Evolutionary conservation across 2,329 filamentous ascomycete genomes (phyloP).

Genomic region (Bipolaris cookei): DNA sequence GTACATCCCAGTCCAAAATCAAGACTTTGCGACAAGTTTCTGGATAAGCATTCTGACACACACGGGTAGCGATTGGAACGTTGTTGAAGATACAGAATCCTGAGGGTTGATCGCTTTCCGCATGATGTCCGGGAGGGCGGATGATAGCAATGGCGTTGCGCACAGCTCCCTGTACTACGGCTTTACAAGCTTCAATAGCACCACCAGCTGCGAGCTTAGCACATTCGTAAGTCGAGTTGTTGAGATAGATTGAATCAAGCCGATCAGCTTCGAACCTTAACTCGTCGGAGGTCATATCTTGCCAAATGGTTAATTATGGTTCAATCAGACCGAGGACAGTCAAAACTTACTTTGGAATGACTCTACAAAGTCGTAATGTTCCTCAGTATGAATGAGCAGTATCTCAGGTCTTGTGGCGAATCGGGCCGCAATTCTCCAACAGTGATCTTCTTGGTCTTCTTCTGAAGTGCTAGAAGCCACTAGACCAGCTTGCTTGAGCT

Average conservation of each 20-base stretch:
- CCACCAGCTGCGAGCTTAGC: conserved; percentile 86
- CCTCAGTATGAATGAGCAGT: conserved; percentile 75
- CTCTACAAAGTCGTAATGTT: conserved; percentile 81
- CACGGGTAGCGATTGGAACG: conserved; percentile 87
- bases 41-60: conserved; percentile 82
- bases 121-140: conserved; percentile 92
- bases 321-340: conserved; percentile 13
- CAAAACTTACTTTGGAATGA: conserved; percentile 54
- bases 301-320: conserved; percentile 14
- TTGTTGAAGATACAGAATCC: conserved; percentile 99
- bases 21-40: conserved; percentile 84
- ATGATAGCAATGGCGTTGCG: conserved; percentile 98
- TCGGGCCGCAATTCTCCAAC: conserved; percentile 76
- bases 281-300: conserved; percentile 60
- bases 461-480: conserved; percentile 66
- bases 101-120: conserved; percentile 83
- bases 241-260: conserved; percentile 62
- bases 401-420: conserved; percentile 82
- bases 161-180: conserved; percentile 80
- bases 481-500: conserved; percentile 80
- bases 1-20: conserved; percentile 88
- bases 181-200: conserved; percentile 93
- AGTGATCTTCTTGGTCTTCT: conserved; percentile 57
- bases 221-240: conserved; percentile 79
- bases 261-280: conserved; percentile 70